A percentile compares a stretch with the other conserved stretches of the same genome.
Conservation (phyloP, 2,329 filamentous ascomycete species). For the Alternaria sp. region DNA sequence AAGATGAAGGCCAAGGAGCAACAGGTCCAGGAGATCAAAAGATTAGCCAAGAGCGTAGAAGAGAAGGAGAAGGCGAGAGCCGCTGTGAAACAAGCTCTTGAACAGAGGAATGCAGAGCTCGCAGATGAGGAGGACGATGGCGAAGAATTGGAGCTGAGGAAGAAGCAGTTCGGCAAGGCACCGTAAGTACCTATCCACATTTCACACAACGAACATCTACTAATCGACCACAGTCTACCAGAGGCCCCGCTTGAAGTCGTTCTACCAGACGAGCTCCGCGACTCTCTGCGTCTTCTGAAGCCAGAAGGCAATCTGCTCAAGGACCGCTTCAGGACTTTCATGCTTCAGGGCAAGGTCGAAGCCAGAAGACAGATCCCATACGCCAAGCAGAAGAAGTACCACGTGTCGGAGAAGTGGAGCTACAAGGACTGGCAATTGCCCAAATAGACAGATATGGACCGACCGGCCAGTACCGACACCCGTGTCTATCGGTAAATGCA, state of each 20-base stretch:
- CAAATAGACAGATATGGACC: conserved; percentile 1
- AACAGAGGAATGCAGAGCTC: conserved; percentile 32
- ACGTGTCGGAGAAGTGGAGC: conserved; percentile 92
- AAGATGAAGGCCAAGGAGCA: conserved; percentile 75
- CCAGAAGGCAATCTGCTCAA: conserved; percentile 95
- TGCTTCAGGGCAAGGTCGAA: conserved; percentile 90
- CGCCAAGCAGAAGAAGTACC: conserved; percentile 80
- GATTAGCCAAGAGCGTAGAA: conserved; percentile 69
- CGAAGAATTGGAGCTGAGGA: conserved; percentile 61
- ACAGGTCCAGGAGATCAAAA: conserved; percentile 74
- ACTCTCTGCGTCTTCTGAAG: conserved; percentile 64
- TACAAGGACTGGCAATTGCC: conserved; percentile 87
- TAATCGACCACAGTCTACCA: conserved; percentile 63
- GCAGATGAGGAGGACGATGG: conserved; percentile 45
- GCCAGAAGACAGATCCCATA: conserved; percentile 78
- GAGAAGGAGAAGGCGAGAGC: conserved; percentile 61
- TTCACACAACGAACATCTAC: not conserved
- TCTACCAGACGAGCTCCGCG: conserved; percentile 58
- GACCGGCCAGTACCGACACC: not conserved
- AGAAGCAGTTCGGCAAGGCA: conserved; percentile 75
- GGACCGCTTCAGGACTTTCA: conserved; percentile 86
- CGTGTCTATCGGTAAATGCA: not conserved
- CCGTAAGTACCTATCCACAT: conserved; percentile 37
- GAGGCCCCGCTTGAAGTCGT: conserved; percentile 65
- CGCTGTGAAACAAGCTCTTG: conserved; percentile 31